phyloP scores from a whole-genome alignment of 192 early-diverging fungal genomes.

The Jimgerdemannia lactiflua region DNA sequence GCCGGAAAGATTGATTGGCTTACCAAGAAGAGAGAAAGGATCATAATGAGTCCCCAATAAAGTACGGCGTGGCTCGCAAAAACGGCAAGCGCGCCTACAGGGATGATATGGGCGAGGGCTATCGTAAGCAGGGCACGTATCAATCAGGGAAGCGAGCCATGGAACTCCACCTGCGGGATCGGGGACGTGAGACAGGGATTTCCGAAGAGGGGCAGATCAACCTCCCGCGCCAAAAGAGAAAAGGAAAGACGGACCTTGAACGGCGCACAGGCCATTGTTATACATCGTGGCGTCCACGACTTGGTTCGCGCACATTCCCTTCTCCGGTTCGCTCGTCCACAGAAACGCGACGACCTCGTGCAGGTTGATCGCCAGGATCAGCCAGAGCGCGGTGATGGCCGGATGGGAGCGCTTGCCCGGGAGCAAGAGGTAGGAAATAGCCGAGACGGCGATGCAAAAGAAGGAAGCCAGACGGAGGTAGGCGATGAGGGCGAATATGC shows the following conservation, averaged over 20 bases:
- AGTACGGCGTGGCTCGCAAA: neutral
- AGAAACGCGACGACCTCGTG: neutral
- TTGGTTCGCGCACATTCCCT: neutral
- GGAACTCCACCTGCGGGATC: neutral
- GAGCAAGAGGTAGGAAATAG: neutral
- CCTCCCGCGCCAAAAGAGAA: neutral
- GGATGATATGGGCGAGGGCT: neutral
- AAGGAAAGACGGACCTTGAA: neutral
- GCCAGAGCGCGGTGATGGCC: neutral
- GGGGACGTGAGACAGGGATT: neutral
- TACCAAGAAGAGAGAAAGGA: neutral
- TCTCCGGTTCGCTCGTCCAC: neutral
- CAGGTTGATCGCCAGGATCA: neutral
- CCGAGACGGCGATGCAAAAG: neutral
- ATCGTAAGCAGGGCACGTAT: neutral
- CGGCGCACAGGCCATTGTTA: neutral
- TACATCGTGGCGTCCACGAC: neutral
- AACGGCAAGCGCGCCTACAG: neutral
- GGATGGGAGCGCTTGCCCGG: neutral
- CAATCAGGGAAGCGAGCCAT: neutral
- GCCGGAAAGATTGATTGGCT: neutral
- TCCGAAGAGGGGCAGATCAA: neutral
- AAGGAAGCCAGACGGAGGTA: neutral
- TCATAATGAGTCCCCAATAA: neutral
- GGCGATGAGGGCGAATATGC: neutral